Evolutionary conservation across 192 early-diverging fungal species (phyloP).

Genomic region (Neocallimastix lanati): DNA sequence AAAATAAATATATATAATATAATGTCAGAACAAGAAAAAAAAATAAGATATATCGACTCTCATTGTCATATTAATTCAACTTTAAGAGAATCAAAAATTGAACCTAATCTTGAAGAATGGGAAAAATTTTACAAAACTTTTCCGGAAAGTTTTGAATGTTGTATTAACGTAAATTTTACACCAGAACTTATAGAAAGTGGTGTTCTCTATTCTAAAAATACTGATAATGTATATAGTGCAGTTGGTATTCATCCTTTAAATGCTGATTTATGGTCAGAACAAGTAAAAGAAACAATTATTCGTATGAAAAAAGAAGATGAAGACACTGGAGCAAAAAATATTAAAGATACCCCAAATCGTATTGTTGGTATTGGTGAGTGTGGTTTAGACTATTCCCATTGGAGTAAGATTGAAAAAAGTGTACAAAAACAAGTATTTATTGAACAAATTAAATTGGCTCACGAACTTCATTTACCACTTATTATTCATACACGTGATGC

Average conservation of each 20-base stretch:
- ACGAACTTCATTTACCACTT: background rate
- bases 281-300: background rate
- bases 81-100: background rate
- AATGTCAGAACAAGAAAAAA: background rate
- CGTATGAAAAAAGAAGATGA: background rate
- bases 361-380: background rate
- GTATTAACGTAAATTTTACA: background rate
- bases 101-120: background rate
- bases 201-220: background rate
- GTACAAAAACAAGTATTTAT: background rate
- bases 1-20: background rate
- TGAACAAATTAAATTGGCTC: background rate
- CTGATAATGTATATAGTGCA: background rate
- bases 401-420: background rate
- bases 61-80: background rate
- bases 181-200: background rate
- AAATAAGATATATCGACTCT: background rate
- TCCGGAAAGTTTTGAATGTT: background rate
- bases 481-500: background rate
- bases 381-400: background rate
- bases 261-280: background rate
- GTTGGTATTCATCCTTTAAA: background rate
- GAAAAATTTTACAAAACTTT: background rate
- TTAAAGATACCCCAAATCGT: background rate
- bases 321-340: background rate